Evolutionary conservation across 202 grass and related monocot genomes (phyloP), one percentile per base, ranked within the genome.

Genomic region (Brachypodium distachyon): DNA sequence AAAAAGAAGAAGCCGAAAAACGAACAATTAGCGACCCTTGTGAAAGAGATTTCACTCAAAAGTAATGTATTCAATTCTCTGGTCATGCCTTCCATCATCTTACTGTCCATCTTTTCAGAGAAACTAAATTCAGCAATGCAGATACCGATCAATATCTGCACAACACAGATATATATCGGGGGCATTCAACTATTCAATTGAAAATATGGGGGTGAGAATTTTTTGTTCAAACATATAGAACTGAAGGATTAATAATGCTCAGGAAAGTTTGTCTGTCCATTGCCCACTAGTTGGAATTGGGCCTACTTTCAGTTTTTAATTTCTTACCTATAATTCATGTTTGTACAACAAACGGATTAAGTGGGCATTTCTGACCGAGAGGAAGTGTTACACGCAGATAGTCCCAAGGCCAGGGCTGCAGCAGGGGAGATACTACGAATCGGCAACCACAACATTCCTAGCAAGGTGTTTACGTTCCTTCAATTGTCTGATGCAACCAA

Each of bases 371-470:
- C 12, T 77, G 38, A 71, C 22, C 57, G 29, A 77, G 5, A 8
- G 62, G 59, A 58, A 34, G 21, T 58, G 55, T 61, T 61, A 42
- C 61, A 34, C 41, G 78, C 88, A 97, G 93, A 97, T 74, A 85
- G 73, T 72, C 47, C 63, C 76, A 97, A 87, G 73, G 61, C 91
- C 21, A 81, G 81, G 48, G 82, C 81, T 77, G 90, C 81, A 62
- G 90, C 86, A 70, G 81, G 83, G 73, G 93, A 97, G 72, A 97
- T 97, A 54, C 70, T 93, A 80, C 82, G 88, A 36, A 91, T 97
- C 4, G 93, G 90, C n/a, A 97, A 89, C 14, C 71, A 91, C 13
- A 97, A 87, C 65, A 91, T 93, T 7, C 90, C 94, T 19, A 86
- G 77, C 16, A 92, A 83, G 27, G 86, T 93, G 47, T 97, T 97